Base-by-base conservation (phyloP, 495 filamentous ascomycete species). In the Penicillium desertorum region DNA sequence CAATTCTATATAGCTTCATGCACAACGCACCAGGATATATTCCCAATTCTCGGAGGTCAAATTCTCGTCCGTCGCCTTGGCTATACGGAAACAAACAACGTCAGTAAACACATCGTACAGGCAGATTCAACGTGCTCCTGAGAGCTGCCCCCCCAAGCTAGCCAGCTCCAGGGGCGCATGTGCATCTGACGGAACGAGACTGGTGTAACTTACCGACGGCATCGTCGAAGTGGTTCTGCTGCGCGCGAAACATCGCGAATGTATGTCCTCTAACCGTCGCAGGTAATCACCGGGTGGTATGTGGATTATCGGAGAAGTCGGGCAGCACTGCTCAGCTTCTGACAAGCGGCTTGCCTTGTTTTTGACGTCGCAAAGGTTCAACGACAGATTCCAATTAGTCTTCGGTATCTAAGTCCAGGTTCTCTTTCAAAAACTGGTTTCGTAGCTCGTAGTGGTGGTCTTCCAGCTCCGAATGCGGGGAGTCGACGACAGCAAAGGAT, bases 1-100 rank as follows among this genome's bases (percentile, higher is more conserved):
- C n/a, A 6, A 22, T 20, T 11, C 25, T 12, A 9, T 42, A 30
- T 30, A 12, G 20, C 16, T 12, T 17, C 52, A 9, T 10, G 23
- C 23, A 32, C 12, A n/a, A 67, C 77, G 64, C 76, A 86, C 83
- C 74, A 98, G 87, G 72, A 98, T 98, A 71, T 87, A 92, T 66
- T 94, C 94, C 94, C 94, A 98, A 74, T 98, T 96, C 78, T 98
- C 95, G 43, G 89, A 89, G 9, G 94, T 98, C 67, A 97, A 83
- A 71, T 96, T 98, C 81, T 98, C 94, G 71, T 98, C 94, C 47
- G 94, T 98, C 71, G 95, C 92, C 83, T 96, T 97, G 76, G 89
- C 94, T 98, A 61, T 59, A 60, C n/a, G 37, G 17, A 20, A 19
- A 49, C 51, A 54, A 58, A 45, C 9, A 54, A 4, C 17, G 60